Evolutionary conservation across 495 filamentous ascomycete species (phyloP), one percentile per base, ranked within the genome.

Genomic region (Neurospora sp.): DNA sequence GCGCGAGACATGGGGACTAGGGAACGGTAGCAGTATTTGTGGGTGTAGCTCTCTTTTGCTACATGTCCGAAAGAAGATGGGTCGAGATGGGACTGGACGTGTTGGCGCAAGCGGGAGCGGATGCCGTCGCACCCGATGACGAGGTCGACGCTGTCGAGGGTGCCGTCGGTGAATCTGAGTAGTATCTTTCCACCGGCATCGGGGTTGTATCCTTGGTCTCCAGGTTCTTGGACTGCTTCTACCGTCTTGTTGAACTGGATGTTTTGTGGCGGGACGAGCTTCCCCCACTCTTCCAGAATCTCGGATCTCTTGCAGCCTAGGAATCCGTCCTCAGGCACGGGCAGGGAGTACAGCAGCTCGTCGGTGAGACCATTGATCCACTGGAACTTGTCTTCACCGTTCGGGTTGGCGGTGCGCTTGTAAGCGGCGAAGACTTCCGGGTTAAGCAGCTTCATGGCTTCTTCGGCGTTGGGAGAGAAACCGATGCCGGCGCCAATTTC

Each of bases 401-500:
- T 82, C n/a, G 82, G 78, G n/a, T 82, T 79, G 11, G 83, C 79
- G 3, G 82, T 79, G 7, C 76, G 74, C 72, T 83, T 83, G 74
- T 79, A 86, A 9, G 79, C 71, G 4, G 70, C 69, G 42, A 81
- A 71, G 14, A 84, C 60, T 39, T 54, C 70, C 0, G 86, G 85
- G 72, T 88, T 84, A 35, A 90, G 82, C 6, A 85, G 71, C 3
- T 76, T 77, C 82, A 91, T 86, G 9, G 88, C 86, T 16, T 83
- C 82, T 75, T 89, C 86, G 0, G 88, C 86, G 39, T 89, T 90
- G 16, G 89, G 88, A 20, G 84, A 85, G 76, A 91, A 87, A 4
- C 86, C 87, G 69, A 91, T 84, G 11, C 89, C 89, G 0, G 89
- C 86, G 1, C 89, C 89, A 60, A 90, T 85, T 76, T 90, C 89